Base-by-base conservation (phyloP, 805 yeast genomes). In the Wickerhamiella qilinensis region DNA sequence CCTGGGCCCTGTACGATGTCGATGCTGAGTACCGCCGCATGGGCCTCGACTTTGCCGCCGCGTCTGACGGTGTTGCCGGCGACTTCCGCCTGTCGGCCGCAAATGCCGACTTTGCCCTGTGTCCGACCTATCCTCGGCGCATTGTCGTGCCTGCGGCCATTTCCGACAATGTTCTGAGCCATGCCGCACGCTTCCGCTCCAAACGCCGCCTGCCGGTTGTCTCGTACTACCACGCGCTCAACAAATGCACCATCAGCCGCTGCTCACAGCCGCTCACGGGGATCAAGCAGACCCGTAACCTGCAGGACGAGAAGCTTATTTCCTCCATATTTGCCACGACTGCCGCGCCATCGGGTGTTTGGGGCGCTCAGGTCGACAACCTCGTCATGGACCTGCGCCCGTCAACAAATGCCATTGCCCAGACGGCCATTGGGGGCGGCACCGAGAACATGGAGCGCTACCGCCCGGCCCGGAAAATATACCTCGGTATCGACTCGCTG, bases 351-450 rank as follows among this genome's bases (percentile, higher is more conserved):
- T 42, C 46, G 15, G 58, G 50, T 32, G 42, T 46, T 33, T 50
- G 39, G 24, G 57, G 60, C 12, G 59, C 59, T 3, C 48, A 55
- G 47, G 51, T 68, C 18, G 67, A 65, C 34, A 77, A 86, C 51
- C 57, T 91, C 21, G 75, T 91, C 22, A 88, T 84, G 3, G 98
- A 91, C 60, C 80, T 93, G 18, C 65, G 98, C 40, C 98, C 98
- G 1, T 57, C 85, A 20, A 79, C 96, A 0, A 91, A 91, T 57
- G 97, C 97, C 6, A 71, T 85, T 71, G 97, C 95, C 0, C 97
- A 91, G 51, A 82, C 83, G 34, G 97, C 97, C 0, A 60, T 91
- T 14, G 98, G 98, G 11, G 98, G 96, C n/a, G 98, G 98, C 1
- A 79, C 95, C 0, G 98, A 91, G 54, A 78, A 72, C 46, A 81